phyloP scores from a whole-genome alignment of 2,329 filamentous ascomycete species.

The Epichloe sp. region DNA sequence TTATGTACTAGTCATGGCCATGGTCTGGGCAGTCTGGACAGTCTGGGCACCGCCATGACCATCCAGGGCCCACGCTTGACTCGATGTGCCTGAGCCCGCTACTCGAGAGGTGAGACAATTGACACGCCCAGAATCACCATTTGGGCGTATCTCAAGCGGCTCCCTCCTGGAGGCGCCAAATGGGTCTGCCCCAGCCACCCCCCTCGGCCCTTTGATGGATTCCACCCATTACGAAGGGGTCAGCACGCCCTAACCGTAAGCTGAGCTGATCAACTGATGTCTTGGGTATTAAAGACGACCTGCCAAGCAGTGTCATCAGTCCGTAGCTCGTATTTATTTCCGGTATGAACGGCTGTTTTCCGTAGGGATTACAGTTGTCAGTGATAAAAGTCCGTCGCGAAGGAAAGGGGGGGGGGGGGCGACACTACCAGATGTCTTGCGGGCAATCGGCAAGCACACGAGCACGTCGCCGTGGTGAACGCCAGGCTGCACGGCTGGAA shows the following conservation, averaged over 20 bases:
- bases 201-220: background rate
- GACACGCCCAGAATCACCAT: background rate
- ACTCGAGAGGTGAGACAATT: conserved; percentile 2
- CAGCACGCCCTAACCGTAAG: background rate
- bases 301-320: background rate
- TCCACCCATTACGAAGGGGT: background rate
- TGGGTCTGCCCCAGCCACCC: conserved; percentile 2
- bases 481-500: background rate
- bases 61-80: background rate
- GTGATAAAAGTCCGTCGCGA: too few relatives aligned
- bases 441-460: background rate
- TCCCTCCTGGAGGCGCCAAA: background rate
- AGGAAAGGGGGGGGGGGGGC: too few relatives aligned
- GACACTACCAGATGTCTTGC: background rate
- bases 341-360: background rate
- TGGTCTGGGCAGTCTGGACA: background rate
- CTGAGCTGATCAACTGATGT: background rate
- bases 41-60: background rate
- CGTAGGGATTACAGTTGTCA: background rate
- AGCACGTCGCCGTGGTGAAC: background rate
- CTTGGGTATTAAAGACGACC: background rate
- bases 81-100: background rate
- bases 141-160: background rate
- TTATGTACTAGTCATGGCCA: background rate
- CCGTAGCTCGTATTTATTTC: background rate